Percentiles rank a stretch among this genome's conserved stretches.
Evolutionary conservation across 2,329 filamentous ascomycete species (phyloP).

Genomic region (Paracoccidioides brasiliensis): DNA sequence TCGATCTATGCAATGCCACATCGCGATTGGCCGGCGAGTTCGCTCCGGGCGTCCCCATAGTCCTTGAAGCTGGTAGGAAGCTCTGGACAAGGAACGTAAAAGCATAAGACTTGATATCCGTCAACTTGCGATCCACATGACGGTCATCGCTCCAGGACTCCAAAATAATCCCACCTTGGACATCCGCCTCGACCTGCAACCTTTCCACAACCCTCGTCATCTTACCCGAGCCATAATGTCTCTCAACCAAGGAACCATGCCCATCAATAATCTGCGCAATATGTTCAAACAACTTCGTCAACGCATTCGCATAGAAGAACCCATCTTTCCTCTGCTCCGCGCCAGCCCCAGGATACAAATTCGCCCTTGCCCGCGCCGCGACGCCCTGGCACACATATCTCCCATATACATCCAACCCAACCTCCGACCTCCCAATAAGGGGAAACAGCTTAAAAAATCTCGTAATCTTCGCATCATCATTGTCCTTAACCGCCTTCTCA

Average conservation of each 20-base stretch:
- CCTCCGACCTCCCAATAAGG: constrained; percentile 75
- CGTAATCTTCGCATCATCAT: constrained; percentile 80
- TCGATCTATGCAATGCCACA: constrained; percentile 40
- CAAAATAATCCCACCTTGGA: constrained; percentile 88
- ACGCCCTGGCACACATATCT: constrained; percentile 94
- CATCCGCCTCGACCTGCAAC: constrained; percentile 85
- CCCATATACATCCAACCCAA: constrained; percentile 88
- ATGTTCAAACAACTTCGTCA: constrained; percentile 91
- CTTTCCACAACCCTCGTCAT: constrained; percentile 92
- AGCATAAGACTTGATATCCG: constrained; percentile 92
- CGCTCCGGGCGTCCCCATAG: constrained; percentile 52
- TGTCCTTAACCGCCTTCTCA: constrained; percentile 74
- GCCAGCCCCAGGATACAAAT: constrained; percentile 56
- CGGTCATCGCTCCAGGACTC: constrained; percentile 93
- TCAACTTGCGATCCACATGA: constrained; percentile 69
- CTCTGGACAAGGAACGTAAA: constrained; percentile 96
- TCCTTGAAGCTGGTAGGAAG: constrained; percentile 62
- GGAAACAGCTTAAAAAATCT: constrained; percentile 98
- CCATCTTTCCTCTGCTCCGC: constrained; percentile 54
- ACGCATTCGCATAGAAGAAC: constrained; percentile 80
- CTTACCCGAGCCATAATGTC: constrained; percentile 82
- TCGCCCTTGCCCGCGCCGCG: constrained; percentile 65
- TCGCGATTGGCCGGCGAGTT: constrained; percentile 60
- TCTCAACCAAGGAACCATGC: constrained; percentile 79
- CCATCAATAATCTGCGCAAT: constrained; percentile 93